Conservation (phyloP, 768 basidiomycete genomes). For the Piloderma croceum region DNA sequence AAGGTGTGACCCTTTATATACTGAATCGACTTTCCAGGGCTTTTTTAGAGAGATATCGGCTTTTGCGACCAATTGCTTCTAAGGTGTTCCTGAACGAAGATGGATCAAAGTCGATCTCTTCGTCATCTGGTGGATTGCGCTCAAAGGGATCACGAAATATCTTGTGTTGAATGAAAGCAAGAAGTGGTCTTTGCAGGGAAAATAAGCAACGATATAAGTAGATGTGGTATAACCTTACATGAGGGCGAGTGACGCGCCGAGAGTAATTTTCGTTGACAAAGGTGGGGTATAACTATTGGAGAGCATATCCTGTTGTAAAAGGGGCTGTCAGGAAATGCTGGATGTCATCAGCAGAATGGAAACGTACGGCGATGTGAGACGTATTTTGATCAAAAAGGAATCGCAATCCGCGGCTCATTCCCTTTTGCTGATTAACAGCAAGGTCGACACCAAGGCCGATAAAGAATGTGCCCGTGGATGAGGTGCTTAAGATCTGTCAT, state of each 20-base stretch:
- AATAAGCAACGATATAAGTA: not conserved
- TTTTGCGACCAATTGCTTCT: no score
- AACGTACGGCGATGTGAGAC: slow-evolving; percentile 48
- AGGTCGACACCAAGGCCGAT: slow-evolving; percentile 52
- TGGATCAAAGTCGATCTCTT: not conserved
- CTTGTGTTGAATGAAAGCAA: slow-evolving; percentile 50
- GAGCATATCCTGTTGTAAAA: slow-evolving; percentile 38
- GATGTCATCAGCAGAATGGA: not conserved
- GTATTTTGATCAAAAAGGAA: slow-evolving; percentile 59
- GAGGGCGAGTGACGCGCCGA: slow-evolving; percentile 48
- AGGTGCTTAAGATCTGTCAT: slow-evolving; percentile 40
- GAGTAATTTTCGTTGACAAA: slow-evolving; percentile 41
- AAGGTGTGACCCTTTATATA: no score
- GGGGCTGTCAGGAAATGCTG: slow-evolving; percentile 1
- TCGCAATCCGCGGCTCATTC: slow-evolving; percentile 59
- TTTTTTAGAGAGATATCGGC: no score
- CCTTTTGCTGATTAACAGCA: slow-evolving; percentile 48
- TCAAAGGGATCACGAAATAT: slow-evolving; percentile 47
- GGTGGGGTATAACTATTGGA: slow-evolving; percentile 46
- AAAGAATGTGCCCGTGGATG: slow-evolving; percentile 61
- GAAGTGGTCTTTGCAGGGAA: slow-evolving; percentile 35
- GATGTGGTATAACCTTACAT: slow-evolving; percentile 40
- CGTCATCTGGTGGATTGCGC: slow-evolving; percentile 21
- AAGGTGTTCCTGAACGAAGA: no score
- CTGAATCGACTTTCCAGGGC: no score